Conservation (phyloP, 768 basidiomycete genomes). For the Hypsizygus marmoreus region DNA sequence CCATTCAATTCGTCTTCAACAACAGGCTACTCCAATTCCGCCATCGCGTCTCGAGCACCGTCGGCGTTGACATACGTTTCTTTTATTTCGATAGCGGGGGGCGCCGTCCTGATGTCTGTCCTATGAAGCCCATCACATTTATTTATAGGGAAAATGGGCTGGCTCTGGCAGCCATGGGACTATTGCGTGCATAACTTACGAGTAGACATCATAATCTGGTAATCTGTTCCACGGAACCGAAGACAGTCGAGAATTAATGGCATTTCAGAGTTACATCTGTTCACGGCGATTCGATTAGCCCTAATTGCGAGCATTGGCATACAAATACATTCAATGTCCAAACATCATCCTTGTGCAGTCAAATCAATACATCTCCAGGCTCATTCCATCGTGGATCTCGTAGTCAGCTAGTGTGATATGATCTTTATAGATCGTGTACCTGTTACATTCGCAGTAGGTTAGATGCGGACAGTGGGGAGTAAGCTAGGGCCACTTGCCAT, state of each 20-base stretch:
- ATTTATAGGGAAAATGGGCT: too few relatives aligned
- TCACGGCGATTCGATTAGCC: too few relatives aligned
- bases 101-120: conserved; percentile 2
- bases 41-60: background rate
- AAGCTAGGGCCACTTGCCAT: conserved; percentile 72
- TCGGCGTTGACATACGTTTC: conserved; percentile 1
- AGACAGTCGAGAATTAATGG: too few relatives aligned
- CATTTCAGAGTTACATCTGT: too few relatives aligned
- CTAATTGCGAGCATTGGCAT: background rate
- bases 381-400: conserved; percentile 93
- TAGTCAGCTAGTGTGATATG: conserved; percentile 93
- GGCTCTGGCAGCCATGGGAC: too few relatives aligned
- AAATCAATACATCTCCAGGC: conserved; percentile 91
- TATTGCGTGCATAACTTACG: too few relatives aligned
- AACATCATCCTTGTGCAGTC: background rate
- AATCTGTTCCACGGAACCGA: too few relatives aligned
- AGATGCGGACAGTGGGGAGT: background rate
- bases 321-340: background rate
- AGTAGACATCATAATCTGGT: too few relatives aligned
- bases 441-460: conserved; percentile 30
- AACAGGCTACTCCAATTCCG: conserved; percentile 1
- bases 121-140: background rate
- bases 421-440: conserved; percentile 96
- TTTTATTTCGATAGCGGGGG: conserved; percentile 2
- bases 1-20: conserved; percentile 10